These are phyloP conservation scores for Amanita fuliginea DNA, from an alignment of 768 basidiomycete species.

Conservation along the genomic window DNA sequence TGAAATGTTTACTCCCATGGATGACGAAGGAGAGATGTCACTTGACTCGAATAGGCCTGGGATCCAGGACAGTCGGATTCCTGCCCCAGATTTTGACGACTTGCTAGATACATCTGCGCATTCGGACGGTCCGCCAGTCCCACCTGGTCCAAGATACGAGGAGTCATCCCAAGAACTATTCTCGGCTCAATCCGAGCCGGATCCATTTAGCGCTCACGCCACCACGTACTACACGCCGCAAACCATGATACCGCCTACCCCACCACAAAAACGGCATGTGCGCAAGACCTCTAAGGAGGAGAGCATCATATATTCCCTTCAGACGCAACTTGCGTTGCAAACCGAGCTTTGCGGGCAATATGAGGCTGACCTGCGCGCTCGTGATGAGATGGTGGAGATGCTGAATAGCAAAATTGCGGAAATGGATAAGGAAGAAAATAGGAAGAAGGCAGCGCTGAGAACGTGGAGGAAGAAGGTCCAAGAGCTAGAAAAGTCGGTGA, in stretches of 20 bases:
- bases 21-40: constrained; percentile 12
- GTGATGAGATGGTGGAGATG: constrained; percentile 60
- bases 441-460: constrained; percentile 41
- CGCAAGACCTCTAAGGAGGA: constrained; percentile 65
- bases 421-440: constrained; percentile 52
- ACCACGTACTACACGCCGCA: constrained; percentile 68
- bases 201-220: constrained; percentile 65
- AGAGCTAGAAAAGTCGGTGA: constrained; percentile 59
- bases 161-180: constrained; percentile 38
- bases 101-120: constrained; percentile 49
- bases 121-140: constrained; percentile 39
- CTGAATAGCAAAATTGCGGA: constrained; percentile 42
- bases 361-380: constrained; percentile 61
- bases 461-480: constrained; percentile 70
- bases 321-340: constrained; percentile 67
- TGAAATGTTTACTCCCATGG: constrained; percentile 40
- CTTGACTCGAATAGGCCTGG: constrained; percentile 13
- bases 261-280: constrained; percentile 36
- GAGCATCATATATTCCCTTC: constrained; percentile 57
- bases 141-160: constrained; percentile 37
- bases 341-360: constrained; percentile 68
- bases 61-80: constrained; percentile 24
- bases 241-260: constrained; percentile 58
- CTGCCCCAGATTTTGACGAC: constrained; percentile 35
- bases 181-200: constrained; percentile 37